Conservation (phyloP, 192 early-diverging fungal genomes). For the Backusella sp. region DNA sequence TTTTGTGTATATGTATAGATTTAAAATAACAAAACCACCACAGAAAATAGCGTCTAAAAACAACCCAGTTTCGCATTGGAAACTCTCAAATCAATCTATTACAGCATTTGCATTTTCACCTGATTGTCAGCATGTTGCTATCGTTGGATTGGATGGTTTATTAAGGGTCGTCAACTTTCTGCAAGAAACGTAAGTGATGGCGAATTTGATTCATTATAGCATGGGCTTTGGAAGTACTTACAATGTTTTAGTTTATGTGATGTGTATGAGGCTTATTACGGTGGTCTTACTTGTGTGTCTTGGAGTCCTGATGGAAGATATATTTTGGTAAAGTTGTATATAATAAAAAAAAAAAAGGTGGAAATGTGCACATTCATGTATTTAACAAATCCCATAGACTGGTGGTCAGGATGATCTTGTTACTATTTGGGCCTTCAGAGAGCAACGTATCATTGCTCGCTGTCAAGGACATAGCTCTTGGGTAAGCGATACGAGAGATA, state of each 20-base stretch:
- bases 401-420: conserved; percentile 96
- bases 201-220: neutral
- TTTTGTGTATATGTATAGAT: conserved; percentile 38
- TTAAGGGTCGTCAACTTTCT: conserved; percentile 79
- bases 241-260: conserved; percentile 57
- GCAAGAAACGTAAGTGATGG: conserved; percentile 53
- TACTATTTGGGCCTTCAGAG: conserved; percentile 85
- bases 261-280: conserved; percentile 85
- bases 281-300: conserved; percentile 78
- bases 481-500: conserved; percentile 38
- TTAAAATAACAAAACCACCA: conserved; percentile 51
- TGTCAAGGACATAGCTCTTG: conserved; percentile 93
- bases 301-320: conserved; percentile 93
- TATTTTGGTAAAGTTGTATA: conserved; percentile 45
- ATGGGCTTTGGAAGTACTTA: neutral
- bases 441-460: conserved; percentile 78
- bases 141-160: conserved; percentile 76
- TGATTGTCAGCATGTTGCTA: conserved; percentile 81
- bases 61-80: conserved; percentile 38
- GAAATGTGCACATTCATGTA: neutral
- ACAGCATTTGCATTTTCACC: conserved; percentile 87
- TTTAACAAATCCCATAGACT: conserved; percentile 32
- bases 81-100: conserved; percentile 35
- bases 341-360: neutral
- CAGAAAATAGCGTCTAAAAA: conserved; percentile 55